phyloP scores from a whole-genome alignment of 2,329 filamentous ascomycete species.

The Botryotinia convoluta region DNA sequence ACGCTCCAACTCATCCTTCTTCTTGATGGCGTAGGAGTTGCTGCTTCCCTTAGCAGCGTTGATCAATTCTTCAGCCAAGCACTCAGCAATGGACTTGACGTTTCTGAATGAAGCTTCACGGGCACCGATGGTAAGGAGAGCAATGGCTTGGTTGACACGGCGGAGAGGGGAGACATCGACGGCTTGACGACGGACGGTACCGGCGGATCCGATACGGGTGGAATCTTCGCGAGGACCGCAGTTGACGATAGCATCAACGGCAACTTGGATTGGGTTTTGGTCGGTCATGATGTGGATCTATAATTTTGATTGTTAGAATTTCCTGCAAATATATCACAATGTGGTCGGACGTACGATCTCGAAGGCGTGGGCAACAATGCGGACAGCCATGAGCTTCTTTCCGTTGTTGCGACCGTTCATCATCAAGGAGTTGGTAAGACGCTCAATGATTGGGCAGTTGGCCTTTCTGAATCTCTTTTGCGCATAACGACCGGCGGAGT shows the following conservation, averaged over 20 bases:
- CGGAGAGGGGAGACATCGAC: slow-evolving; percentile 99
- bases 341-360: slow-evolving; percentile 79
- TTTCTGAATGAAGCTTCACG: slow-evolving; percentile 99
- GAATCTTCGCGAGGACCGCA: slow-evolving; percentile 99
- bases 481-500: slow-evolving; percentile 98
- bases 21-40: slow-evolving; percentile 99
- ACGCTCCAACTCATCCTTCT: slow-evolving; percentile 99
- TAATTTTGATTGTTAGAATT: slow-evolving; percentile 21
- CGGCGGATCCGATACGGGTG: slow-evolving; percentile 98
- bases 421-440: slow-evolving; percentile 99
- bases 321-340: slow-evolving; percentile 19
- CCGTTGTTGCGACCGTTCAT: slow-evolving; percentile 99
- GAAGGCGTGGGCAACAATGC: slow-evolving; percentile 98
- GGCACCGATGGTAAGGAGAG: slow-evolving; percentile 97
- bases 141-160: slow-evolving; percentile 99
- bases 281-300: slow-evolving; percentile 99
- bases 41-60: slow-evolving; percentile 99
- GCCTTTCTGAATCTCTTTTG: slow-evolving; percentile 99
- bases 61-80: slow-evolving; percentile 99
- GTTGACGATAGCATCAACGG: slow-evolving; percentile 99
- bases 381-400: slow-evolving; percentile 99
- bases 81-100: slow-evolving; percentile 99
- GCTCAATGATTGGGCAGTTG: slow-evolving; percentile 99
- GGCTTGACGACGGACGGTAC: slow-evolving; percentile 99
- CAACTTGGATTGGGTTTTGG: slow-evolving; percentile 99